Evolutionary conservation across 805 yeast genomes (phyloP).

Genomic region (Cyberlindnera xylosilytica): DNA sequence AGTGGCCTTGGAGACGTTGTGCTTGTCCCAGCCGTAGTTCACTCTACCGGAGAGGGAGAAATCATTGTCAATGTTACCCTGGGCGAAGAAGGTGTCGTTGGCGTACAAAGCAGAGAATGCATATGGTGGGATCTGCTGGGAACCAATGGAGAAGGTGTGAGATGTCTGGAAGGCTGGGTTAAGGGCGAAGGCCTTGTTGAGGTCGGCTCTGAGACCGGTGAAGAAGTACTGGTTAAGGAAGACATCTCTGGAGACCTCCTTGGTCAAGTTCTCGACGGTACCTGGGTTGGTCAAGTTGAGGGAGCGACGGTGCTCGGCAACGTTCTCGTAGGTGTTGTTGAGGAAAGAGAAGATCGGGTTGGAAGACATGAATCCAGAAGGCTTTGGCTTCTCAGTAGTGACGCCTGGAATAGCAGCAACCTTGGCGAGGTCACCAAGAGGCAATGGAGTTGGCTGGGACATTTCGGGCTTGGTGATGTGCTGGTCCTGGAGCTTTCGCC

Average conservation of each 20-base stretch:
- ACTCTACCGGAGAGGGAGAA: slow-evolving; percentile 81
- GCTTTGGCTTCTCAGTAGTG: slow-evolving; percentile 49
- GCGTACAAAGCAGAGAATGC: slow-evolving; percentile 90
- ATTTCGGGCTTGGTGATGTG: slow-evolving; percentile 9
- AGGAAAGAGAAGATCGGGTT: slow-evolving; percentile 80
- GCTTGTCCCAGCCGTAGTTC: slow-evolving; percentile 86
- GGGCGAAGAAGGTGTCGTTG: slow-evolving; percentile 78
- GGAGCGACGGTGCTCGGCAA: slow-evolving; percentile 75
- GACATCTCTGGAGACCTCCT: slow-evolving; percentile 93
- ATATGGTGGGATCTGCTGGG: slow-evolving; percentile 82
- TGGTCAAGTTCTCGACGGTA: slow-evolving; percentile 86
- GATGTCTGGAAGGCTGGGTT: slow-evolving; percentile 96
- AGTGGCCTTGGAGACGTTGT: slow-evolving; percentile 76
- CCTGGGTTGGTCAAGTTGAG: slow-evolving; percentile 90
- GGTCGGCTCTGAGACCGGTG: slow-evolving; percentile 95
- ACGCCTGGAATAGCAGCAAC: slow-evolving; percentile 59
- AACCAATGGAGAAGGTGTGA: slow-evolving; percentile 88
- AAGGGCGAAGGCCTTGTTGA: slow-evolving; percentile 85
- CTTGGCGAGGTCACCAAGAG: slow-evolving; percentile 60
- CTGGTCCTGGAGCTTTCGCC: background rate
- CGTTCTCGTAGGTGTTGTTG: slow-evolving; percentile 68
- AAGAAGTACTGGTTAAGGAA: slow-evolving; percentile 85
- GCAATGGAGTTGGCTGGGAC: slow-evolving; percentile 40
- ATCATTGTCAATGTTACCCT: slow-evolving; percentile 90
- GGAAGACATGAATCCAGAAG: slow-evolving; percentile 67